Evolutionary conservation across 2,329 filamentous ascomycete genomes (phyloP), one percentile per base, ranked within the genome.

Genomic region (Clarireedia sp.): DNA sequence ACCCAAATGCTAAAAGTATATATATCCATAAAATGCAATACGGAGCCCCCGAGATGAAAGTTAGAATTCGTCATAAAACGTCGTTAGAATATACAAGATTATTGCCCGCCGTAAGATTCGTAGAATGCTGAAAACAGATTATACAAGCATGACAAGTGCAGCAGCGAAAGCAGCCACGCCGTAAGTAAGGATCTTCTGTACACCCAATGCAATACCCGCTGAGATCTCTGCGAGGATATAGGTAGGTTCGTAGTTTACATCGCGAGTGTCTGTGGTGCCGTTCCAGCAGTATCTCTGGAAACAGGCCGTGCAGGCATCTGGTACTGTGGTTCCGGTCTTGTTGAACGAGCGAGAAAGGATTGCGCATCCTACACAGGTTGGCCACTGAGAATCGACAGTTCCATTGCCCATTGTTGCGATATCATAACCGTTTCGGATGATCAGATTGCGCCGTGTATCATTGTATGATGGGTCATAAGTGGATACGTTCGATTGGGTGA

Each of bases 201-300:
- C 29, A 41, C 26, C 43, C 23, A 48, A n/a, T 2, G 19, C 8
- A 19, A 23, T 16, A 9, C 29, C 37, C 14, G 41, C 41, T 1
- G 26, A 26, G 9, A 60, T 21, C 41, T 59, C 55, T 33, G 21
- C 37, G 23, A 61, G 24, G 40, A 63, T 65, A 14, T 57, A 65
- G 0, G 23, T 44, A 6, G 66, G 67, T 6, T 55, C 33, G 51
- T 66, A 69, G 2, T 6, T 38, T 2, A 62, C 65, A 1, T 46
- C 53, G 2, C 48, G 61, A 2, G 56, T 56, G 48, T 67, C 59
- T 7, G 61, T 17, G 2, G 61, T 63, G 33, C 94, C 94, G 69
- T 96, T 81, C 94, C 94, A 99, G 79, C 94, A 99, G 74, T 96
- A 96, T 19, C 75, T 71, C 12, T 75, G 62, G 71, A 96, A 97